Evolutionary conservation across 2,329 filamentous ascomycete genomes (phyloP), one percentile per base, ranked within the genome.

Genomic region (Seiridium cupressi): DNA sequence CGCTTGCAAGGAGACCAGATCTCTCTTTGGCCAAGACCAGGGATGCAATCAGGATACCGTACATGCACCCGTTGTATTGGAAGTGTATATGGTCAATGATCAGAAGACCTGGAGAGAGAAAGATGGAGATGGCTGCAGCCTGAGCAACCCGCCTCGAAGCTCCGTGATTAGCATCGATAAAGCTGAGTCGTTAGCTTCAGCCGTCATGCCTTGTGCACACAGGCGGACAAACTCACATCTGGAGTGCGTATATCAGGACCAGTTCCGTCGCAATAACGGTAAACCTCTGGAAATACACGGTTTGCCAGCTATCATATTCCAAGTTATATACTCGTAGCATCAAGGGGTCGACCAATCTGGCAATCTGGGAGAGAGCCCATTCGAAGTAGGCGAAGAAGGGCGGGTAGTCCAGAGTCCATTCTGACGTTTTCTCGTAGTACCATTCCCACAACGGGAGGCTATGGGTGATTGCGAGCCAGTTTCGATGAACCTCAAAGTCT

Each of bases 351-450:
- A 87, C 83, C 72, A 91, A 85, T 65, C 81, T 85, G 34, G 93
- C 95, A 60, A 88, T 80, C 69, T 95, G 91, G 51, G 94, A 95
- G 69, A 99, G 83, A 49, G 88, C 73, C 92, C 92, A 98, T 82
- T 99, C 95, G 77, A 98, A 97, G 73, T 91, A 93, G 67, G 95
- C 95, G 72, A 99, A 99, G 78, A 98, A 97, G 6, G 95, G 95
- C 38, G 95, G 95, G 73, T 99, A 99, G 79, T 99, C 95, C 71
- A 99, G 89, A 0, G 95, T 99, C 95, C 95, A 99, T 92, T 98
- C 92, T 61, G 95, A 99, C 2, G 93, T 97, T 78, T 93, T 90
- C 82, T 99, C 95, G 72, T 89, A 93, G 77, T 99, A 99, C 95
- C 95, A 99, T 67, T 96, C 83, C 74, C 90, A 87, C 55, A 93